Percentiles rank a stretch among this genome's conserved stretches.
phyloP scores from a whole-genome alignment of 2,329 filamentous ascomycete species.

The Magnaporthales sp. region DNA sequence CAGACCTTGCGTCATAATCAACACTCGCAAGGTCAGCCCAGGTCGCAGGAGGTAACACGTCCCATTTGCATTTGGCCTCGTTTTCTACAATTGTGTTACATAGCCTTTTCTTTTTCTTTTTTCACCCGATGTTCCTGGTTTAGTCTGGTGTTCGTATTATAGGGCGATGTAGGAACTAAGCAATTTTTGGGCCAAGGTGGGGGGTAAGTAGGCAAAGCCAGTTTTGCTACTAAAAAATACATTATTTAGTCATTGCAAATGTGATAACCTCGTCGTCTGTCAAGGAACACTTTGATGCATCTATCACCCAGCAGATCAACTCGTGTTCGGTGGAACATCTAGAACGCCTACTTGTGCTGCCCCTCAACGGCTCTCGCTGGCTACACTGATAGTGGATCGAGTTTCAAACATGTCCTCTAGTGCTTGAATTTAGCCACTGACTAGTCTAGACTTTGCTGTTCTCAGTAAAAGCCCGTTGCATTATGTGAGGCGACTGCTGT shows the following conservation, averaged over 20 bases:
- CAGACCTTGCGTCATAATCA: not conserved
- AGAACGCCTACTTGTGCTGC: too few relatives aligned
- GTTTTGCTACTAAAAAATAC: not conserved
- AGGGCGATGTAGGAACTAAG: not conserved
- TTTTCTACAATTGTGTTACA: slow-evolving; percentile 1
- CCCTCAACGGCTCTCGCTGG: too few relatives aligned
- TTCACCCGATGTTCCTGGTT: not conserved
- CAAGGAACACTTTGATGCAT: too few relatives aligned
- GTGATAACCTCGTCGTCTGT: too few relatives aligned
- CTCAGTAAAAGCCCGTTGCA: not conserved
- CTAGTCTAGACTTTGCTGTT: not conserved
- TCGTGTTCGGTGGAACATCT: too few relatives aligned
- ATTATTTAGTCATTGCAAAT: too few relatives aligned
- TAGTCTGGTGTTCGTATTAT: not conserved
- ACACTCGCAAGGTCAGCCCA: not conserved
- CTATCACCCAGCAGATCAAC: too few relatives aligned
- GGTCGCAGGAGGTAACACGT: not conserved
- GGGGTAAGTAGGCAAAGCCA: not conserved
- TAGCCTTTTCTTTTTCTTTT: not conserved
- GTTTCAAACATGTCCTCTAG: not conserved
- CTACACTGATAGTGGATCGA: too few relatives aligned
- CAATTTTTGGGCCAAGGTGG: not conserved
- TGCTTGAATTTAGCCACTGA: not conserved
- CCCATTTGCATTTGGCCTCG: slow-evolving; percentile 1
- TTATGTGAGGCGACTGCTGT: not conserved